A percentile compares a stretch with the other conserved stretches of the same genome.
Evolutionary conservation across 805 yeast genomes (phyloP).

Genomic region (Ascoidea tarda): DNA sequence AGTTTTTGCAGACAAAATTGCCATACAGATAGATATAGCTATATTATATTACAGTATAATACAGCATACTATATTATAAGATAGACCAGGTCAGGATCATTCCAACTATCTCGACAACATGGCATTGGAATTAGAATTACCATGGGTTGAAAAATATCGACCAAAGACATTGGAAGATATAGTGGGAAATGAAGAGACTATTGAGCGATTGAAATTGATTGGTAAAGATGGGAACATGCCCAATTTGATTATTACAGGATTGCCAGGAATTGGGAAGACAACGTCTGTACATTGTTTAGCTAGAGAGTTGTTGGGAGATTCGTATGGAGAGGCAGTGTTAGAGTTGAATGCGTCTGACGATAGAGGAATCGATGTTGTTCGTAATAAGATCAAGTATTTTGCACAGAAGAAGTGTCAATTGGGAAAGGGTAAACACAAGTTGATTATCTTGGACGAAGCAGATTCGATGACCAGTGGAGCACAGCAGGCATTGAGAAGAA

Average conservation of each 20-base stretch:
- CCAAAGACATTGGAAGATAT: slow-evolving; percentile 70
- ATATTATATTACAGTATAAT: no score
- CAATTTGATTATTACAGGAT: slow-evolving; percentile 86
- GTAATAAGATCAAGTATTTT: slow-evolving; percentile 87
- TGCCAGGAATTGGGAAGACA: slow-evolving; percentile 97
- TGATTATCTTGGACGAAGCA: slow-evolving; percentile 88
- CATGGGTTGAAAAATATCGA: slow-evolving; percentile 91
- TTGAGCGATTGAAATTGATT: slow-evolving; percentile 69
- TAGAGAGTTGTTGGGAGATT: slow-evolving; percentile 59
- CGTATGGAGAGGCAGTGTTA: slow-evolving; percentile 68
- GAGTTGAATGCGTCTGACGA: slow-evolving; percentile 96
- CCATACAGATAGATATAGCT: no score
- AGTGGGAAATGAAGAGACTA: slow-evolving; percentile 88
- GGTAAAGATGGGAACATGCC: slow-evolving; percentile 95
- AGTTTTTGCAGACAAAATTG: no score
- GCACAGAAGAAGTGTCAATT: slow-evolving; percentile 86
- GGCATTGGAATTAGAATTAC: slow-evolving; percentile 16
- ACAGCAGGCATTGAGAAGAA: slow-evolving; percentile 85
- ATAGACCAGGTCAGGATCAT: no score
- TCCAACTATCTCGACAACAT: no score
- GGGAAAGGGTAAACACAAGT: slow-evolving; percentile 85
- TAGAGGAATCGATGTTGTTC: slow-evolving; percentile 92
- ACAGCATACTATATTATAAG: no score
- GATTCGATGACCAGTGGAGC: slow-evolving; percentile 97
- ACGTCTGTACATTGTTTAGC: slow-evolving; percentile 90